Percentiles rank a stretch among this genome's conserved stretches.
Conservation (phyloP, 495 filamentous ascomycete genomes). For the Corynascus novoguineensis region DNA sequence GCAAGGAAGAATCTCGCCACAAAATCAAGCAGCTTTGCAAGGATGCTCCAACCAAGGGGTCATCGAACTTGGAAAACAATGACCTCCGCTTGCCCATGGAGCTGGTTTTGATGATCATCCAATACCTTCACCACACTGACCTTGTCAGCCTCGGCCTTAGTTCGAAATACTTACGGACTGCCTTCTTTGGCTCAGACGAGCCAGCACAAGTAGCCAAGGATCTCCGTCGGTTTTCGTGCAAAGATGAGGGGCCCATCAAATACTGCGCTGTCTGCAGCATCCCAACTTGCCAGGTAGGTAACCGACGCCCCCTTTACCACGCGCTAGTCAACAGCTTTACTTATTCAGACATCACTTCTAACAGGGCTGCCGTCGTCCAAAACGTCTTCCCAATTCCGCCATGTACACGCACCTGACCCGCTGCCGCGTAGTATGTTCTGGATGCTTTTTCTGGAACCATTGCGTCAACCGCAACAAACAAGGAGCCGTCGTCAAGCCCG, state of each 20-base stretch:
- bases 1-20: background rate
- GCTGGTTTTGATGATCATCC: background rate
- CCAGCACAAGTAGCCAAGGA: background rate
- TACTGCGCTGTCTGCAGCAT: conserved; percentile 2
- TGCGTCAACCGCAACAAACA: background rate
- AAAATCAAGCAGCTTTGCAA: background rate
- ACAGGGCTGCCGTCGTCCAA: background rate
- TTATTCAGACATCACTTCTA: no score
- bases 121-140: conserved; percentile 1
- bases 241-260: background rate
- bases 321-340: no score
- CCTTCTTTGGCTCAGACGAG: background rate
- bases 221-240: background rate
- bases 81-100: conserved; percentile 1
- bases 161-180: background rate
- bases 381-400: background rate
- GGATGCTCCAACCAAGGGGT: background rate
- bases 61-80: background rate
- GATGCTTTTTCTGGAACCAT: conserved; percentile 3
- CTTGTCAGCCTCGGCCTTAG: background rate
- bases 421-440: background rate
- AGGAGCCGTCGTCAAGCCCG: background rate
- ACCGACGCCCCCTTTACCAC: no score
- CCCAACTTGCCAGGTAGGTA: conserved; percentile 4
- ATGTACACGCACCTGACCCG: background rate